Base-by-base conservation (phyloP, 805 yeast species). In the Danielia oregonensis region DNA sequence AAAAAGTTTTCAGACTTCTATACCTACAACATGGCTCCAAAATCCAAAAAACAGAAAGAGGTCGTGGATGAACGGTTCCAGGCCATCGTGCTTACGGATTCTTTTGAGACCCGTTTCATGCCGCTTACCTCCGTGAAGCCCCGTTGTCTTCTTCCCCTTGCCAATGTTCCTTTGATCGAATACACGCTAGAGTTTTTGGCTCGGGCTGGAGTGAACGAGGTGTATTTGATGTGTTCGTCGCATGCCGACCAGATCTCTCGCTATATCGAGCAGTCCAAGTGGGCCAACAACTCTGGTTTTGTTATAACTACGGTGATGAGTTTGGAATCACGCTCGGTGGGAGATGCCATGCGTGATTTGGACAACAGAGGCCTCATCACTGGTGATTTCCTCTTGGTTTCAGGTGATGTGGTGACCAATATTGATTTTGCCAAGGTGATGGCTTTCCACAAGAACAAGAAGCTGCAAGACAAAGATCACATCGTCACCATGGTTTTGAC, bases 361-460 rank as follows among this genome's bases (percentile, higher is more conserved):
- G 98, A 93, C 58, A 81, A 86, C 41, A 72, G 95, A 49, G 96
- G 96, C 5, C 65, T 91, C 37, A 86, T 93, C 33, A 78, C 85
- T 1, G 89, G 94, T 10, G 98, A 93, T 59, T 93, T 93, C 52
- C 65, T 93, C 36, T 69, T 93, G 24, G 85, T 93, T 21, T 79
- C 94, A 6, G 98, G 98, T 42, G 98, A 93, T 57, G 94, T 91
- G 13, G 86, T 93, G n/a, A 83, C 96, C 26, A 93, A 93, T 52
- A 73, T 93, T 38, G 93, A 88, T 51, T 78, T 91, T 42, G 74
- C 72, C 30, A 76, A 80, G 48, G 85, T 83, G 24, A 64, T 87
- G 63, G 77, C 76, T 15, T 77, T 76, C 35, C 98, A 93, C 57
- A 76, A 77, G 44, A 73, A 72, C 41, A 79, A 85, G 48, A 84